A percentile compares a stretch with the other conserved stretches of the same genome.
Evolutionary conservation across 208 protist genomes (phyloP).

Genomic region (Leishmania guyanensis): DNA sequence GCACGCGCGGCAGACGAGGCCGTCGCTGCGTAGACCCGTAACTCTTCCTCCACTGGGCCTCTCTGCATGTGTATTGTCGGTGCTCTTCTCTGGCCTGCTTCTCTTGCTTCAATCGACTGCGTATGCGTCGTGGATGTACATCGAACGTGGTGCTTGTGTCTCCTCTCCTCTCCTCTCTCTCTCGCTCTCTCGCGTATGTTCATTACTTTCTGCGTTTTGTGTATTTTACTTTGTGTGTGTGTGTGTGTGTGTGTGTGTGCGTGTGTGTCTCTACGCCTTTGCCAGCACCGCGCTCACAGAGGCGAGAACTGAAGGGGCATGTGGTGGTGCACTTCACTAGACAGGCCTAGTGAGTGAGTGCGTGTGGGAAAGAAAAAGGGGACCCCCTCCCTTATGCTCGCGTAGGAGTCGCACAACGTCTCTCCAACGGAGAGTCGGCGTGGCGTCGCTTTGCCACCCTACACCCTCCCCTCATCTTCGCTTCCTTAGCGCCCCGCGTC

Average conservation of each 20-base stretch:
- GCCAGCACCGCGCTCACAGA: background rate
- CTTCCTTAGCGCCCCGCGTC: background rate
- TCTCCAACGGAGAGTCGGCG: background rate
- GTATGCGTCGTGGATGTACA: background rate
- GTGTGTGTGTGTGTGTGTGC: background rate
- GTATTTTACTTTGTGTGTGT: background rate
- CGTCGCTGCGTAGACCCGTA: background rate
- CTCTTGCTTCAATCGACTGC: background rate
- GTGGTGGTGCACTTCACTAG: background rate
- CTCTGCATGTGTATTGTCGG: background rate
- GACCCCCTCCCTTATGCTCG: background rate
- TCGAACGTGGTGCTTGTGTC: background rate
- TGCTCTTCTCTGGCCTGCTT: background rate
- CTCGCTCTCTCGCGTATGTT: too few species aligned
- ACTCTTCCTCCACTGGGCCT: background rate
- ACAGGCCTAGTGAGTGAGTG: background rate
- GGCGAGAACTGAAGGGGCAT: background rate
- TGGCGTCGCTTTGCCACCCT: background rate
- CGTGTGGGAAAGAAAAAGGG: background rate
- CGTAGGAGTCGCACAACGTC: background rate
- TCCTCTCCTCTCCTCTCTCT: background rate
- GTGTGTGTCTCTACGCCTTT: background rate
- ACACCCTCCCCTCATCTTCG: background rate
- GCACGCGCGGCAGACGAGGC: constrained; percentile 7
- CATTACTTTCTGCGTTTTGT: too few species aligned